phyloP scores from a whole-genome alignment of 2,329 filamentous ascomycete genomes.

The Lomentospora prolificans region DNA sequence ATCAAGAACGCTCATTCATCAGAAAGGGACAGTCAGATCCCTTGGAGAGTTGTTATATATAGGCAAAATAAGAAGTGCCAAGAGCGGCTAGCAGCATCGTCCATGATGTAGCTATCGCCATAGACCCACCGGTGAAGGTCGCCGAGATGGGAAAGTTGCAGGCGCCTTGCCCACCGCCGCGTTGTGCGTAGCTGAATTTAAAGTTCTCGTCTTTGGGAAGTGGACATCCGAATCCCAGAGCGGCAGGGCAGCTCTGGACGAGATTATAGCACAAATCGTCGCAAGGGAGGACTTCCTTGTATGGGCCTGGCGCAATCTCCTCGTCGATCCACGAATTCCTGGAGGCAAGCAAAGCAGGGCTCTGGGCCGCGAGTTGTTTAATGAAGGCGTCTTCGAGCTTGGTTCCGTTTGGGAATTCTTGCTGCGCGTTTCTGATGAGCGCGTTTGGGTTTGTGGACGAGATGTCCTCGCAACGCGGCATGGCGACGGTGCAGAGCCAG shows the following conservation, averaged over 20 bases:
- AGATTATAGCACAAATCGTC: conserved; percentile 79
- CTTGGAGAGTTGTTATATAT: not conserved
- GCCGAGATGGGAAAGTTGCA: conserved; percentile 22
- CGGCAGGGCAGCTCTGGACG: conserved; percentile 73
- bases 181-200: conserved; percentile 24
- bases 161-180: conserved; percentile 17
- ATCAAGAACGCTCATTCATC: not conserved
- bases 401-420: conserved; percentile 62
- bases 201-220: conserved; percentile 22
- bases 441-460: conserved; percentile 37
- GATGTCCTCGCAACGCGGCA: conserved; percentile 87
- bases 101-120: not conserved
- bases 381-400: conserved; percentile 27
- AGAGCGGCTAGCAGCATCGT: not conserved
- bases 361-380: conserved; percentile 16
- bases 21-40: not conserved
- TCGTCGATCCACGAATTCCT: conserved; percentile 66
- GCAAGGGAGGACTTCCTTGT: conserved; percentile 87
- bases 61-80: not conserved
- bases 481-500: conserved; percentile 90
- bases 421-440: conserved; percentile 56
- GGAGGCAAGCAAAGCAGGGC: conserved; percentile 37
- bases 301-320: conserved; percentile 69
- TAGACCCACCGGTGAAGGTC: not conserved
- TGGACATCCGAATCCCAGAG: conserved; percentile 70